phyloP scores from a whole-genome alignment of 139 green algal genomes.

The Tetradesmus lagerheimii region DNA sequence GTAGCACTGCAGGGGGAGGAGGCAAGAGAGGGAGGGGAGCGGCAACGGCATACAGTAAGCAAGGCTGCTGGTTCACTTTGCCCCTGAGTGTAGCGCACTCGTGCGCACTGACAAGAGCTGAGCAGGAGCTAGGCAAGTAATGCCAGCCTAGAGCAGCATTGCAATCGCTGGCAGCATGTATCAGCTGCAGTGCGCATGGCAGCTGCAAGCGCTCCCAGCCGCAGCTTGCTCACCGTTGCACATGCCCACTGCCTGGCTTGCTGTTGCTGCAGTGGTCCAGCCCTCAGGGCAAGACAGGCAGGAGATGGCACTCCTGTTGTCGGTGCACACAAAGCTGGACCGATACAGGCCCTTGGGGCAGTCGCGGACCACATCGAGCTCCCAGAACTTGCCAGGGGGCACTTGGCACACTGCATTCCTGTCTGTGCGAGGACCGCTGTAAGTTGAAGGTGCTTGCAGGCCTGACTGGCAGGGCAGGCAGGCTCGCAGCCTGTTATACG shows the following conservation, averaged over 20 bases:
- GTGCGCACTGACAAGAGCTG: no score
- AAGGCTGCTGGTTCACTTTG: background rate
- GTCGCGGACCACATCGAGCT: background rate
- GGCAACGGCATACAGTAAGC: background rate
- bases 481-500: background rate
- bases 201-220: no score
- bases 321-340: background rate
- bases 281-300: constrained; percentile 1
- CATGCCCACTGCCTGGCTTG: background rate
- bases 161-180: no score
- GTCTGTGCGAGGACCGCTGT: background rate
- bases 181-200: background rate
- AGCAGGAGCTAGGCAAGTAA: no score
- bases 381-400: constrained; percentile 11
- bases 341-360: constrained; percentile 15
- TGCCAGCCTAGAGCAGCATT: no score
- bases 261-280: background rate
- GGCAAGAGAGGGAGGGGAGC: no score
- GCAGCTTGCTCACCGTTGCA: background rate
- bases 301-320: background rate
- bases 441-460: background rate
- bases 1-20: background rate
- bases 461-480: constrained; percentile 28
- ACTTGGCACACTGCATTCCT: constrained; percentile 1
- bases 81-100: no score